phyloP scores from a whole-genome alignment of 345 rosid genomes.

The Eucalyptus sideroxylon region DNA sequence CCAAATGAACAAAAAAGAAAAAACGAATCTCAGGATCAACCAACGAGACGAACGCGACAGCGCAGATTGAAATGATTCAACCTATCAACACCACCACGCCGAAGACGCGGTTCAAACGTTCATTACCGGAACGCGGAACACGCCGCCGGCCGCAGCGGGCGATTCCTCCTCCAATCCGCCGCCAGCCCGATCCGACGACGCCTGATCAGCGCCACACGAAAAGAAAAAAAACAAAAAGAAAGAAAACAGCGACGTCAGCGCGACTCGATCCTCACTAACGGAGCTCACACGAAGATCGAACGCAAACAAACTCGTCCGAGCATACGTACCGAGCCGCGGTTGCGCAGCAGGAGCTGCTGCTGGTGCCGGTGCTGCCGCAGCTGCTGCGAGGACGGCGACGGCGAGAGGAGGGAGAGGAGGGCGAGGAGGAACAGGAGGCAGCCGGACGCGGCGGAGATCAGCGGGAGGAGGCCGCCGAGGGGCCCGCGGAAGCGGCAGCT shows the following conservation, averaged over 20 bases:
- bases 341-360: constrained; percentile 7
- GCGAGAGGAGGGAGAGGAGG: constrained; percentile 24
- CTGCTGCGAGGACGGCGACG: constrained; percentile 37
- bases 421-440: constrained; percentile 47
- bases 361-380: constrained; percentile 14
- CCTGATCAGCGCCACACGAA: neutral
- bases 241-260: neutral
- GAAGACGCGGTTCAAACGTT: neutral
- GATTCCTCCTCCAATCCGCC: constrained; percentile 10
- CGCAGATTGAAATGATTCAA: neutral
- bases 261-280: neutral
- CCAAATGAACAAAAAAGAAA: neutral
- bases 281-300: neutral
- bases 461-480: constrained; percentile 23
- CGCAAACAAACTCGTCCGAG: neutral
- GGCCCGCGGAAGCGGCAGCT: constrained; percentile 41
- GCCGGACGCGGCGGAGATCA: constrained; percentile 44
- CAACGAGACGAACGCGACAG: neutral
- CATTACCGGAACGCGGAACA: constrained; percentile 53
- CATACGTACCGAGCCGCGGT: constrained; percentile 2
- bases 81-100: neutral
- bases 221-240: neutral
- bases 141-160: neutral
- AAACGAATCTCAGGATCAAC: neutral
- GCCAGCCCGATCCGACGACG: constrained; percentile 3